Evolutionary conservation across 73 alveolate genomes (phyloP).

Genomic region (Tetrahymena malaccensis): DNA sequence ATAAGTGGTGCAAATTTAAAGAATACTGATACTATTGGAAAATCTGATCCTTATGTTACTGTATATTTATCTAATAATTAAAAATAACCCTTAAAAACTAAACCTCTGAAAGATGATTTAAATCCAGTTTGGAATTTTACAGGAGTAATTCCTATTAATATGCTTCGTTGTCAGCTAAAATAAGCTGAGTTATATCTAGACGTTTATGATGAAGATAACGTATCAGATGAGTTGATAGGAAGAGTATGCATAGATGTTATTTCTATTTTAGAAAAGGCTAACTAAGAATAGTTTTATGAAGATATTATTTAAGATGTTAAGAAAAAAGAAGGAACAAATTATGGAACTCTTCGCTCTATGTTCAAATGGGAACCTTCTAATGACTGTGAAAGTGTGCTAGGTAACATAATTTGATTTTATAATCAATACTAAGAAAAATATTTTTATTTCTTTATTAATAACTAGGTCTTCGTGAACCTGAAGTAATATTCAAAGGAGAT

Average conservation of each 20-base stretch:
- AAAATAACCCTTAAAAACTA: neutral
- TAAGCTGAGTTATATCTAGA: neutral
- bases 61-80: neutral
- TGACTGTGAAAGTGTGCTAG: conserved; percentile 2
- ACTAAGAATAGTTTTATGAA: neutral
- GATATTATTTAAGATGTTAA: neutral
- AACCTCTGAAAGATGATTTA: neutral
- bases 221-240: conserved; percentile 7
- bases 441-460: neutral
- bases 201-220: conserved; percentile 20
- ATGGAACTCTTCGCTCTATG: conserved; percentile 1
- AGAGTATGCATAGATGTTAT: conserved; percentile 3
- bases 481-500: neutral
- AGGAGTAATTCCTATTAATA: neutral
- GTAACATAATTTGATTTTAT: neutral
- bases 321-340: conserved; percentile 14
- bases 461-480: neutral
- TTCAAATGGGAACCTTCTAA: conserved; percentile 15
- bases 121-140: conserved; percentile 14
- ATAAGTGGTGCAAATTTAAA: conserved; percentile 9
- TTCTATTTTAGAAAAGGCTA: conserved; percentile 9
- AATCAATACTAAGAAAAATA: neutral
- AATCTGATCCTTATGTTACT: conserved; percentile 28
- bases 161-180: conserved; percentile 5
- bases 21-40: conserved; percentile 7